A percentile compares a stretch with the other conserved stretches of the same genome.
Conservation (phyloP, 208 protist genomes). For the Polymyxa betae region DNA sequence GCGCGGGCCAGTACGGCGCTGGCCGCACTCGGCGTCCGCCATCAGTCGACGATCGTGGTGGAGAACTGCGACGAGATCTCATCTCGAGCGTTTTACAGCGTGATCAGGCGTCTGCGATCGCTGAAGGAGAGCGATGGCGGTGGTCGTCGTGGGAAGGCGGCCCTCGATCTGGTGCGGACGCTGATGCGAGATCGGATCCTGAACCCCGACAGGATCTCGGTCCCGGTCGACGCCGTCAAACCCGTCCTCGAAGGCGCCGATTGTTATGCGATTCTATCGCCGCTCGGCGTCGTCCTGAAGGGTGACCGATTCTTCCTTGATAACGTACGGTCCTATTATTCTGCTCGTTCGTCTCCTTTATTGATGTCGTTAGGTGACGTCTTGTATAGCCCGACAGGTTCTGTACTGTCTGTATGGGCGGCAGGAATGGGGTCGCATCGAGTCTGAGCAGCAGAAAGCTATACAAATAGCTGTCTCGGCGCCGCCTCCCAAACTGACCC, state of each 20-base stretch:
- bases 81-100: background rate
- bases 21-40: background rate
- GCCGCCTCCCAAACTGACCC: background rate
- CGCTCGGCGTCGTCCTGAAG: conserved; percentile 7
- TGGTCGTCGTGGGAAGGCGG: background rate
- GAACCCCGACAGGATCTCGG: background rate
- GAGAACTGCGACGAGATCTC: conserved; percentile 32
- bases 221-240: background rate
- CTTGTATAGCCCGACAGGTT: background rate
- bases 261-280: background rate
- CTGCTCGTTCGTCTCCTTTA: background rate
- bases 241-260: background rate
- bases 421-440: background rate
- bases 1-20: background rate
- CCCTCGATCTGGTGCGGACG: background rate
- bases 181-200: background rate
- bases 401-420: background rate
- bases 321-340: background rate
- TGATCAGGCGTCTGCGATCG: background rate
- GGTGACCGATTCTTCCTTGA: conserved; percentile 12
- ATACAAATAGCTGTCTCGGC: background rate
- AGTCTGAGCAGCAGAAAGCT: background rate
- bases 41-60: conserved; percentile 15
- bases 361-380: background rate
- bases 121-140: background rate